Base-by-base conservation (phyloP, 805 yeast genomes). In the Monosporozyma servazzii region DNA sequence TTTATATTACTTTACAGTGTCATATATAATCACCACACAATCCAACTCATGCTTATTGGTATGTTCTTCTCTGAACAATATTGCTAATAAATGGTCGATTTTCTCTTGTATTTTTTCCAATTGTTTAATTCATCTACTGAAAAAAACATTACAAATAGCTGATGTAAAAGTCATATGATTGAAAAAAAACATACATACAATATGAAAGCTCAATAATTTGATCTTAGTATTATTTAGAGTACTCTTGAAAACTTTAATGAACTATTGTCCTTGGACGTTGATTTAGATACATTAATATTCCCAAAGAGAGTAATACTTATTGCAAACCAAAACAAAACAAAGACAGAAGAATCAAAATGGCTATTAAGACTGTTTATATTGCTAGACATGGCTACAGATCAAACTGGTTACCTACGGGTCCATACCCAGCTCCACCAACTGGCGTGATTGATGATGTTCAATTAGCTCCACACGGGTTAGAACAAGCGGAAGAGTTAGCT, bases 321-420 rank as follows among this genome's bases (percentile, higher is more conserved):
- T 13, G 17, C 13, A 11, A 4, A 30, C 33, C 3, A 13, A 4
- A 20, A 15, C 23, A 29, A 37, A 47, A 6, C 8, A 29, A 13
- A 4, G 20, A 13, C 2, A n/a, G n/a, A 20, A 21, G 31, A n/a
- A 25, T 2, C 25, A 52, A 21, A n/a, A 57, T 57, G 59, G 48
- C 58, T 23, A 51, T 86, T 9, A 72, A 78, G 56, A 78, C 81
- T 2, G 80, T 86, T 10, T 85, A 82, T 59, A 80, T 86, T 41
- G 87, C 85, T 21, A 80, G 95, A 68, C 99, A 91, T 67, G 99
- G 98, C 0, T 89, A 79, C 70, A 74, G 99, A 55, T 82, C 96
- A 47, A 93, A 91, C 64, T 88, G 96, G 96, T 73, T 80, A 30
- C 75, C 79, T 2, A 69, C 70, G 1, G 78, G 75, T 13, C 95